Percentiles rank a stretch among this genome's conserved stretches.
These are phyloP conservation scores for Cercospora janseana DNA, from an alignment of 2,329 filamentous ascomycete genomes.

Conservation along the genomic window DNA sequence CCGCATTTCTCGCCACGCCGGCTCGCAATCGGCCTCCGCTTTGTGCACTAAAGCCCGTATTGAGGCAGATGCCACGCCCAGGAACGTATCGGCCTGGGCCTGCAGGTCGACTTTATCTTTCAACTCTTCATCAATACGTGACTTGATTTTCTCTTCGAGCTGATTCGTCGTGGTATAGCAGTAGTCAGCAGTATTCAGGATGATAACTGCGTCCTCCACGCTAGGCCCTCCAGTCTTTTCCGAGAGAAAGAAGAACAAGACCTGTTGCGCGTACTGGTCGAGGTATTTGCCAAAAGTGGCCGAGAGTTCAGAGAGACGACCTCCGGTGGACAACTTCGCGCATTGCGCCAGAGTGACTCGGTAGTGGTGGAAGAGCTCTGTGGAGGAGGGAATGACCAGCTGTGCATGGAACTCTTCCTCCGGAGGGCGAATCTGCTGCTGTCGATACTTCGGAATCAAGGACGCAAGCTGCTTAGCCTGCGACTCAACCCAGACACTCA, in stretches of 20 bases:
- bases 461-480: conserved; percentile 83
- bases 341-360: conserved; percentile 90
- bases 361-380: conserved; percentile 97
- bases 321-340: conserved; percentile 91
- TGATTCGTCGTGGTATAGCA: conserved; percentile 93
- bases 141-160: conserved; percentile 90
- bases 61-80: conserved; percentile 87
- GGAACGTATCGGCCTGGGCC: conserved; percentile 89
- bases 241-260: conserved; percentile 70
- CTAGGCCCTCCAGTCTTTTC: conserved; percentile 59
- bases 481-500: conserved; percentile 94
- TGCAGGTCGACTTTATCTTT: conserved; percentile 78
- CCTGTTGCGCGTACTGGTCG: conserved; percentile 92
- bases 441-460: conserved; percentile 84
- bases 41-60: conserved; percentile 80
- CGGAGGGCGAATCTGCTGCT: conserved; percentile 71
- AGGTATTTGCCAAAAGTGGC: conserved; percentile 87
- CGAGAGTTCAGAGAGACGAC: conserved; percentile 78
- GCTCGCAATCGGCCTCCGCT: conserved; percentile 78
- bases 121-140: conserved; percentile 78
- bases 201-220: conserved; percentile 76
- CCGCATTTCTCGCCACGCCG: conserved; percentile 93
- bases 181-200: conserved; percentile 95
- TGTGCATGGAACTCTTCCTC: conserved; percentile 93
- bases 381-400: conserved; percentile 87